A percentile compares a stretch with the other conserved stretches of the same genome.
These are phyloP conservation scores for Phyllosticta paracitricarpa DNA, from an alignment of 2,329 filamentous ascomycete species.

Conservation along the genomic window DNA sequence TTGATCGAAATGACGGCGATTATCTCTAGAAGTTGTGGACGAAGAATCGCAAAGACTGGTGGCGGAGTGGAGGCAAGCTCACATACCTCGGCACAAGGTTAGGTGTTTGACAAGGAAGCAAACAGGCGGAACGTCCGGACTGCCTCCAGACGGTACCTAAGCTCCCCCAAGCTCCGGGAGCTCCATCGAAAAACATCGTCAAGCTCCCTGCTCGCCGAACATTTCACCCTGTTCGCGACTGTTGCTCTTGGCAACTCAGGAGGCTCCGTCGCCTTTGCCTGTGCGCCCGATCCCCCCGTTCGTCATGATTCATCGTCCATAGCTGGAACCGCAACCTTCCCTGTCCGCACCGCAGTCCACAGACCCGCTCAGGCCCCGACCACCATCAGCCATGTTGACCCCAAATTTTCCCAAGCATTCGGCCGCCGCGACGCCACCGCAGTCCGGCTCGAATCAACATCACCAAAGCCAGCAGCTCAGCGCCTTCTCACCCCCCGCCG, in stretches of 20 bases:
- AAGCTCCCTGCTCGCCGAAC: background rate
- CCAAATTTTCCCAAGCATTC: conserved; percentile 6
- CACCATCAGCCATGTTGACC: conserved; percentile 4
- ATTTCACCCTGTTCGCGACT: background rate
- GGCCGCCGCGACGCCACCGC: conserved; percentile 4
- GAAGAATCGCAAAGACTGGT: background rate
- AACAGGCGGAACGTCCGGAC: background rate
- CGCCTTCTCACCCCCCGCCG: conserved; percentile 29
- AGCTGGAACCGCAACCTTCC: background rate
- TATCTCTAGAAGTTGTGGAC: background rate
- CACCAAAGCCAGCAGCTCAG: conserved; percentile 23
- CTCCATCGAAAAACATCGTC: background rate
- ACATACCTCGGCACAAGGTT: conserved; percentile 8
- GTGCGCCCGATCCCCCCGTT: background rate
- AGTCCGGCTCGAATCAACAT: conserved; percentile 8
- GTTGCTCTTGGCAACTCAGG: background rate
- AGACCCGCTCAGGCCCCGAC: background rate
- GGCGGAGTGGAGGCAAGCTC: background rate
- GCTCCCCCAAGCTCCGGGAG: background rate
- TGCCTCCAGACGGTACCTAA: background rate
- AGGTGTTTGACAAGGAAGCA: background rate
- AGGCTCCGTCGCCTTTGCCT: background rate
- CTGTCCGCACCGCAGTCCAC: background rate
- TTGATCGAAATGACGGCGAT: background rate
- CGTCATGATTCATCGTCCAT: background rate